Evolutionary conservation across 139 green algal species (phyloP).

Genomic region (Dunaliella primolecta): DNA sequence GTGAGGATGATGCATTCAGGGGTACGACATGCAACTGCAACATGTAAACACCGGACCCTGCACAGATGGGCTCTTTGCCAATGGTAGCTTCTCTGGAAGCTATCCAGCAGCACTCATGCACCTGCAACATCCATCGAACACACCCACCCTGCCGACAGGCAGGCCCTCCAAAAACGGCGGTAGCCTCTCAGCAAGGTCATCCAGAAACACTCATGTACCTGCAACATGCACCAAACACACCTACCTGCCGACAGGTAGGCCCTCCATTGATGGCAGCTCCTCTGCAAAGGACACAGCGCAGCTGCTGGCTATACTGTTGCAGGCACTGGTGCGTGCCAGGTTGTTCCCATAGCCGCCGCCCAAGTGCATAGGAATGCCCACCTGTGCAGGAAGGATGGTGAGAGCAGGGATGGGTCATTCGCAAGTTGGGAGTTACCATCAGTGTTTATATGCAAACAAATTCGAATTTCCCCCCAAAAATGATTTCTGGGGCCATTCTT

Average conservation of each 20-base stretch:
- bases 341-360: not conserved
- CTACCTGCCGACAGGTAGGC: not conserved
- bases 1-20: too few species aligned
- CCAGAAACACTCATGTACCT: too few species aligned
- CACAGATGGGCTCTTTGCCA: not conserved
- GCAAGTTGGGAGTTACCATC: too few species aligned
- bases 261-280: slow-evolving; percentile 3
- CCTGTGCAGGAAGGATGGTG: too few species aligned
- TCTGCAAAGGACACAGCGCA: slow-evolving; percentile 7
- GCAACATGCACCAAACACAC: not conserved
- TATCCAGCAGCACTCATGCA: not conserved
- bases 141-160: too few species aligned
- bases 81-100: not conserved
- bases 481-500: too few species aligned
- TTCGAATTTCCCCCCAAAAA: too few species aligned
- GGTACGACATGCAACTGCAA: too few species aligned
- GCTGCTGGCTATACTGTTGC: not conserved
- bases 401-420: too few species aligned
- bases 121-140: too few species aligned
- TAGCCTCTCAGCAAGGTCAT: not conserved
- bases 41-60: too few species aligned
- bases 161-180: not conserved
- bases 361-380: not conserved
- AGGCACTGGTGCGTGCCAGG: not conserved
- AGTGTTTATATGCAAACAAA: too few species aligned